Evolutionary conservation across 192 early-diverging fungal species (phyloP).

Genomic region (Dimargaris verticillata): DNA sequence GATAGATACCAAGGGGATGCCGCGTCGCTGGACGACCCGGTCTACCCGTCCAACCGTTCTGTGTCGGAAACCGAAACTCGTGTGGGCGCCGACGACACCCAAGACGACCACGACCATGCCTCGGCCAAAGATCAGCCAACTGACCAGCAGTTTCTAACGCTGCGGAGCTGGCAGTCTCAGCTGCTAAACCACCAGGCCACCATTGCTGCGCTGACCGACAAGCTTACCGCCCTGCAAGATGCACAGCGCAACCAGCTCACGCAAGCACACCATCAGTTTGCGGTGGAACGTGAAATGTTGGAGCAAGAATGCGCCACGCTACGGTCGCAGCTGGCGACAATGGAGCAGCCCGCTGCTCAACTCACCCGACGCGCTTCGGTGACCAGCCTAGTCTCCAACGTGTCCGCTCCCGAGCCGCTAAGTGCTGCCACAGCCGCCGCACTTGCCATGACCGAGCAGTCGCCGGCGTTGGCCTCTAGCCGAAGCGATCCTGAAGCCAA

Average conservation of each 20-base stretch:
- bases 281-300: not conserved
- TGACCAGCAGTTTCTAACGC: not conserved
- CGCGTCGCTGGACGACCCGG: not conserved
- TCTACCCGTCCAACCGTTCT: not conserved
- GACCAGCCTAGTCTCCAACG: no score
- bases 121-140: not conserved
- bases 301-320: not conserved
- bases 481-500: no score
- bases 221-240: not conserved
- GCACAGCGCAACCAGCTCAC: not conserved
- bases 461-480: no score
- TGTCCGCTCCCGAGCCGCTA: no score
- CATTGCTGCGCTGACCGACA: slow-evolving; percentile 5
- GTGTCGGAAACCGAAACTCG: slow-evolving; percentile 10
- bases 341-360: not conserved
- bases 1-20: not conserved
- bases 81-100: slow-evolving; percentile 4
- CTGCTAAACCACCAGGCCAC: not conserved
- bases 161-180: slow-evolving; percentile 2
- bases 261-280: not conserved
- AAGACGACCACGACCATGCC: not conserved
- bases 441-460: no score
- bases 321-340: not conserved
- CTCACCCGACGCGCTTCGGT: no score
- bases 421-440: no score